Percentiles rank a stretch among this genome's conserved stretches.
Conservation (phyloP, 495 filamentous ascomycete species). For the Bombardia bombarda region DNA sequence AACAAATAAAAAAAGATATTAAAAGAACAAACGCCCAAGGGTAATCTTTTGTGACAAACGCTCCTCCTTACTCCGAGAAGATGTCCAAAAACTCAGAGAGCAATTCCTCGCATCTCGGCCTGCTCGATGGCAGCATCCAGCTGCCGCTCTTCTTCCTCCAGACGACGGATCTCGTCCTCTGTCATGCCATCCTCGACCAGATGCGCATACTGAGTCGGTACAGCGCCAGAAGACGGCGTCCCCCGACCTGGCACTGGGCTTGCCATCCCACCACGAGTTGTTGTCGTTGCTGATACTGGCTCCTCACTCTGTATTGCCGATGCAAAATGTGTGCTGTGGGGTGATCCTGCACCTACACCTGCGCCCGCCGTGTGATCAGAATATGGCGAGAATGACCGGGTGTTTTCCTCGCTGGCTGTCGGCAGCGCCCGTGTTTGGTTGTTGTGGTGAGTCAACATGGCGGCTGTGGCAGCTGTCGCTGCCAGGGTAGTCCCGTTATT, state of each 20-base stretch:
- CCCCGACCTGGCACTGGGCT: background rate
- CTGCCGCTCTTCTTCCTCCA: constrained; percentile 43
- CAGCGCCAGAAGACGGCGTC: constrained; percentile 13
- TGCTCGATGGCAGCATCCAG: constrained; percentile 41
- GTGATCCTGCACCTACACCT: background rate
- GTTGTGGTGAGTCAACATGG: constrained; percentile 2
- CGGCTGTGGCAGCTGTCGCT: background rate
- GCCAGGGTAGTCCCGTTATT: background rate
- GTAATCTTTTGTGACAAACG: too few species aligned
- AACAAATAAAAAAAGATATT: background rate
- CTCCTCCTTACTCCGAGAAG: too few species aligned
- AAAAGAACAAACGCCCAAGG: background rate
- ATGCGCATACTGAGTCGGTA: constrained; percentile 31
- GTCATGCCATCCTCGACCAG: constrained; percentile 46
- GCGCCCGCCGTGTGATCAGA: constrained; percentile 20
- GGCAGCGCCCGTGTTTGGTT: background rate
- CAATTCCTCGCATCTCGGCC: constrained; percentile 19
- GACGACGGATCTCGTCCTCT: constrained; percentile 34
- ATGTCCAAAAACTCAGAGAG: constrained; percentile 2
- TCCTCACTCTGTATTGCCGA: too few species aligned
- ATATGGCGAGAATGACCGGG: constrained; percentile 27
- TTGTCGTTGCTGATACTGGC: too few species aligned
- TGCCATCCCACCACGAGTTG: background rate
- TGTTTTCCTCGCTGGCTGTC: constrained; percentile 7
- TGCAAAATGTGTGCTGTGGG: constrained; percentile 12